Conservation (phyloP, 2,329 filamentous ascomycete genomes). For the Fusarium clavum region DNA sequence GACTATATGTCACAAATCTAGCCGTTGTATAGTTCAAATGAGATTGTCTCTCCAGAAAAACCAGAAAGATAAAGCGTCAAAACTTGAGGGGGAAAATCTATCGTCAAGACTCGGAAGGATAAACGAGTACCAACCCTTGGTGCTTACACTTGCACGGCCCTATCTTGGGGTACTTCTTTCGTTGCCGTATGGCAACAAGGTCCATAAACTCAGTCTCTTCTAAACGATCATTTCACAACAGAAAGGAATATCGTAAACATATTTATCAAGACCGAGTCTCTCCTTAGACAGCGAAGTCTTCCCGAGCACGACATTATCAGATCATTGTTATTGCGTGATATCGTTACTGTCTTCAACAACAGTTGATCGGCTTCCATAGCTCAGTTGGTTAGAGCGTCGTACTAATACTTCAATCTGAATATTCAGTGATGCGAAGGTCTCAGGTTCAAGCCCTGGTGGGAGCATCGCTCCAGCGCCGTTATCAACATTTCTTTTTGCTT, state of each 20-base stretch:
- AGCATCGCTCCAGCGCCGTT: constrained; percentile 40
- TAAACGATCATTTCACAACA: background rate
- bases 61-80: background rate
- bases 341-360: background rate
- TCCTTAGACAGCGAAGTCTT: background rate
- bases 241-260: background rate
- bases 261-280: background rate
- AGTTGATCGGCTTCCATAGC: constrained; percentile 46
- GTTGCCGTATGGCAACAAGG: background rate
- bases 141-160: background rate
- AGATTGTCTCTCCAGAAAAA: background rate
- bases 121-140: background rate
- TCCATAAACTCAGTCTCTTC: background rate
- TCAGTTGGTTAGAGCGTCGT: constrained; percentile 49
- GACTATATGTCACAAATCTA: too few species aligned
- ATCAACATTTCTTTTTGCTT: constrained; percentile 22
- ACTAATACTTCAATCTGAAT: constrained; percentile 45
- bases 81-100: background rate
- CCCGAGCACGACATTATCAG: rapidly evolving
- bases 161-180: background rate
- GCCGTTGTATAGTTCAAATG: too few species aligned
- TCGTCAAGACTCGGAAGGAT: background rate
- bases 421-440: constrained; percentile 45
- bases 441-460: constrained; percentile 48
- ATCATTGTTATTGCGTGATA: rapidly evolving